Evolutionary conservation across 805 yeast genomes (phyloP), one percentile per base, ranked within the genome.

Genomic region (Jamesozyma spencerorum): DNA sequence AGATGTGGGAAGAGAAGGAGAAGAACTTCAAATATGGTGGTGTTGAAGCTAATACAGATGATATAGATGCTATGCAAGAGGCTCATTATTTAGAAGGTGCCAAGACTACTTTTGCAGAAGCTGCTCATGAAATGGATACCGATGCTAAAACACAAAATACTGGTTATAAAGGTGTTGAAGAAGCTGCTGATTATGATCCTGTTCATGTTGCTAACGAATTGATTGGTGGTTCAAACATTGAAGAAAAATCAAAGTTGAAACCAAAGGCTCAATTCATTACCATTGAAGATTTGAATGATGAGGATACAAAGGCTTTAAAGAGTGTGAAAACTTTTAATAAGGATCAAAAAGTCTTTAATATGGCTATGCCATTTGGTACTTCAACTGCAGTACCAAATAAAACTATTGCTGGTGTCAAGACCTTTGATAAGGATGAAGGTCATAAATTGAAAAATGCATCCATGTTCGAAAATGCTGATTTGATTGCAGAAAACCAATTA

Each of bases 291-390:
- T 32, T 31, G 18, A 41, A 43, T 36, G 47, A 46, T 37, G 37
- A 31, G 15, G 50, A 48, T 29, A 47, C 47, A 7, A 36, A 34
- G 18, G 47, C 36, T 13, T 33, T 42, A 32, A 37, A 44, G 35
- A 31, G 35, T 10, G 31, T 37, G 18, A 36, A 41, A 11, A 29
- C 31, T 18, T 40, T 20, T 18, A 47, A 47, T 22, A 38, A 43
- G 29, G 45, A 44, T 36, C 63, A 61, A 38, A 60, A 61, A 48
- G 53, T 63, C 31, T 64, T 65, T 47, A 50, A 68, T 4, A 61
- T 66, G 45, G 47, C 60, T 6, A 47, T 66, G n/a, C 70, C 72
- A 1, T 58, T 65, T 37, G 68, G 69, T 18, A 63, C 63, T 1
- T 57, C 53, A 14, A 43, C 33, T 28, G 27, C 2, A 26, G 17